These are phyloP conservation scores for Tetrahymena borealis DNA, from an alignment of 73 alveolate genomes.

Conservation along the genomic window DNA sequence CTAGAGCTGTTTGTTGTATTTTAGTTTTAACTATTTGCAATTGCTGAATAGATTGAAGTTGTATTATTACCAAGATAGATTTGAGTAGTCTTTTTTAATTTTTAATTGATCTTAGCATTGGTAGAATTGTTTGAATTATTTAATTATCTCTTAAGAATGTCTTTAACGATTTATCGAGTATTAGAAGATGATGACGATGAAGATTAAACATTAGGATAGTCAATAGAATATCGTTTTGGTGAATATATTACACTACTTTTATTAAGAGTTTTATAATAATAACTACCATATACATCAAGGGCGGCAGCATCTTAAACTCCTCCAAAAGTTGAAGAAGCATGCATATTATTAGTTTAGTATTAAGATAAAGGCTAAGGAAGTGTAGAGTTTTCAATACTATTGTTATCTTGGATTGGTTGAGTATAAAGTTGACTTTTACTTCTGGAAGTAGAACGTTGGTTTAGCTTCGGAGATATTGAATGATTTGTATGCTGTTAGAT, in stretches of 20 bases:
- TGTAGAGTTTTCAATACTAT: background rate
- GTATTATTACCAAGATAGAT: background rate
- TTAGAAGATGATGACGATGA: background rate
- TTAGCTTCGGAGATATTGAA: background rate
- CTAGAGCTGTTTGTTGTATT: background rate
- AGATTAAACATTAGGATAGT: background rate
- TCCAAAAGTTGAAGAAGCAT: background rate
- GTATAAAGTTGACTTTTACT: background rate
- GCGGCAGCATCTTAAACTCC: background rate
- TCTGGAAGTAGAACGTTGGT: background rate
- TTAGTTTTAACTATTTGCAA: too few relatives aligned
- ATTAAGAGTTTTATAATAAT: background rate
- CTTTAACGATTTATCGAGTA: background rate
- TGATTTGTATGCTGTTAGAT: background rate
- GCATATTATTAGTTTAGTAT: background rate
- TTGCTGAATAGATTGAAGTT: background rate
- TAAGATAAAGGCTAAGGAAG: background rate
- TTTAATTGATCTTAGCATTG: background rate
- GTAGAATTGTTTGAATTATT: background rate
- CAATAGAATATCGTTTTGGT: background rate
- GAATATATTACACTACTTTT: background rate
- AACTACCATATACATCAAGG: background rate
- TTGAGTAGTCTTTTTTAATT: background rate
- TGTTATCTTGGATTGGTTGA: background rate
- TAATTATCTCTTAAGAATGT: background rate